Conservation (phyloP, 352 stramenopile genomes). For the Phytophthora fragariaefolia region DNA sequence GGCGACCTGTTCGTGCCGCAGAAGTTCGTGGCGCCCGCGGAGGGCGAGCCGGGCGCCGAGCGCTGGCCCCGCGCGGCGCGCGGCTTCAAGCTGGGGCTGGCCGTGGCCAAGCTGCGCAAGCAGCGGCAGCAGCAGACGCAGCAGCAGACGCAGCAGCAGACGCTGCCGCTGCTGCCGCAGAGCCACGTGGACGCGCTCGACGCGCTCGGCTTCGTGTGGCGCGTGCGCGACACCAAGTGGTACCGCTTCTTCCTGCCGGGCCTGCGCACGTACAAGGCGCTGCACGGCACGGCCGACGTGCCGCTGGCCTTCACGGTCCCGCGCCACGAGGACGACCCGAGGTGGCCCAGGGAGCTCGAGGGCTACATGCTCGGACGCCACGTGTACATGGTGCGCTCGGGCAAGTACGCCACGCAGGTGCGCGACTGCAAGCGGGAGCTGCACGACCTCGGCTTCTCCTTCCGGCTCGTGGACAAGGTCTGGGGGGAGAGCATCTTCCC, state of each 20-base stretch:
- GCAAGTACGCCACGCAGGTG: constrained; percentile 62
- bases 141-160: constrained; percentile 14
- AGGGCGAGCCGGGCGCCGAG: constrained; percentile 29
- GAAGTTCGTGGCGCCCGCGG: constrained; percentile 88
- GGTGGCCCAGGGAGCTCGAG: constrained; percentile 57
- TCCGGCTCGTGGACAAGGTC: constrained; percentile 60
- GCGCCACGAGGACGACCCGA: constrained; percentile 26
- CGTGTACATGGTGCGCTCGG: constrained; percentile 72
- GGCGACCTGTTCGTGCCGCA: constrained; percentile 93
- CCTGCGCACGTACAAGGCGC: constrained; percentile 57
- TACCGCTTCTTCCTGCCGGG: constrained; percentile 72
- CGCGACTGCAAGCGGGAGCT: constrained; percentile 49
- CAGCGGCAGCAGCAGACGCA: constrained; percentile 41
- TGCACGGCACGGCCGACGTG: constrained; percentile 66
- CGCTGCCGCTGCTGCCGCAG: constrained; percentile 49
- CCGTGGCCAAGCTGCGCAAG: constrained; percentile 91
- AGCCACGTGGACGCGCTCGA: constrained; percentile 84
- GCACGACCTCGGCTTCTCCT: constrained; percentile 65
- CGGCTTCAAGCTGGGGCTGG: constrained; percentile 85
- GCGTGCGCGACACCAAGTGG: constrained; percentile 78
- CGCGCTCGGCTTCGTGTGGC: constrained; percentile 93
- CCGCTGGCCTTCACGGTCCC: constrained; percentile 72
- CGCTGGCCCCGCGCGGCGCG: constrained; percentile 83
- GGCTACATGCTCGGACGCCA: constrained; percentile 70
- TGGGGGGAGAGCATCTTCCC: constrained; percentile 78